Evolutionary conservation across 106 monocot genomes (phyloP), one percentile per base, ranked within the genome.

Genomic region (Allium fistulosum): DNA sequence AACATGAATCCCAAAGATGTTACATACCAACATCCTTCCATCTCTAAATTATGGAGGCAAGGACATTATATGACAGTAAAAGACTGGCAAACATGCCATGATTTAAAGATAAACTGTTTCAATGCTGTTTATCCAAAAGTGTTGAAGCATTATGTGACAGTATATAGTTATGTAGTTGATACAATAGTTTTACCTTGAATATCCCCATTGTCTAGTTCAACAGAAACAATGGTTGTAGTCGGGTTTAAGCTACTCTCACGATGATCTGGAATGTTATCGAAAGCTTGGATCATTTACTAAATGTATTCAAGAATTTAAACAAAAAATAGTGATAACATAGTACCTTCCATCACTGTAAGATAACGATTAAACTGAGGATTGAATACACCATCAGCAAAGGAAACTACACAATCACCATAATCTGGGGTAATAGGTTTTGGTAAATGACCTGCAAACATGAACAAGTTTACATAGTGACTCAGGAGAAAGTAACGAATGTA

Each of bases 361-460:
- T 78, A 94, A 62, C 89, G 89, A 14, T 80, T 76, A 51, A 80
- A 84, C 17, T 71, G 81, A 62, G 72, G 74, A 76, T 94, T 84
- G 69, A 94, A 75, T 18, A 84, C 80, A 59, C 93, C 93, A 87
- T 94, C 89, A 68, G 93, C 93, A 84, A 78, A 94, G 63, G 80
- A 57, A 9, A 90, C 73, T 67, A 75, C 26, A 27, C 77, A 48
- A 59, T 67, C 89, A 63, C 84, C 84, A 87, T 83, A 90, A 80
- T 94, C 93, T 61, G 80, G 89, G 70, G 93, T 89, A 51, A 90
- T 11, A 71, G 93, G 84, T 26, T 70, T 58, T 14, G 86, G 78
- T 18, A 53, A 46, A 50, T 70, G 49, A 75, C 66, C 90, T 86
- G 76, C 49, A 69, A 58, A 64, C 27, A 16, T 51, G 52, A 60